These are phyloP conservation scores for Pichia sp. DNA, from an alignment of 1,139 yeast genomes.

Conservation along the genomic window DNA sequence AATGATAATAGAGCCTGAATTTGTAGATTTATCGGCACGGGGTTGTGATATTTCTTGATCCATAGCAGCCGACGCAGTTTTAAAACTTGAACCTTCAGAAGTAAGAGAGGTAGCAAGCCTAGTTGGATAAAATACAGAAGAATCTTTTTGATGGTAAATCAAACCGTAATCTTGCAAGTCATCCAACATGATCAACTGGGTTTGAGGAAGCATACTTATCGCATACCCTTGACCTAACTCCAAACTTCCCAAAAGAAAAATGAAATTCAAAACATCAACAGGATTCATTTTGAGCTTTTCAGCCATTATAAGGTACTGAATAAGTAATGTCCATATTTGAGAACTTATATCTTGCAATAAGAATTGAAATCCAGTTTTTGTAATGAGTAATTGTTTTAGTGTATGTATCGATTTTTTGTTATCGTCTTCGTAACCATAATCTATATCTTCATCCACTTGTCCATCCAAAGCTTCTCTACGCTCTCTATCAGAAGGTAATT, in stretches of 20 bases:
- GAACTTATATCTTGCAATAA: conserved; percentile 87
- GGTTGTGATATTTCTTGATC: conserved; percentile 47
- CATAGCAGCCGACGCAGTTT: conserved; percentile 67
- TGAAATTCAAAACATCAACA: conserved; percentile 89
- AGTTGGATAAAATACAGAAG: conserved; percentile 68
- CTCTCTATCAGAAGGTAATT: conserved; percentile 40
- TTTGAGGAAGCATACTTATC: conserved; percentile 63
- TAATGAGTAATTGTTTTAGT: conserved; percentile 57
- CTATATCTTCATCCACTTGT: conserved; percentile 21
- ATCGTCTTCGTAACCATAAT: conserved; percentile 26
- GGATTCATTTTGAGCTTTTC: conserved; percentile 89
- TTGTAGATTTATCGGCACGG: conserved; percentile 17
- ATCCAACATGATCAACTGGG: conserved; percentile 82
- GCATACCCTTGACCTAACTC: conserved; percentile 88
- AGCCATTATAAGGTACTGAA: conserved; percentile 83
- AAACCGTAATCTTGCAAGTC: conserved; percentile 91
- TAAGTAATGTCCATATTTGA: conserved; percentile 87
- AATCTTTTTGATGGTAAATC: conserved; percentile 50
- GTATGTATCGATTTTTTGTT: conserved; percentile 19
- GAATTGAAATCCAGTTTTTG: conserved; percentile 91
- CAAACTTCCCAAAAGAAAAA: conserved; percentile 87
- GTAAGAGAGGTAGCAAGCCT: conserved; percentile 86
- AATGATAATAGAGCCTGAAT: conserved; percentile 68
- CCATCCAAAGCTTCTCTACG: conserved; percentile 23
- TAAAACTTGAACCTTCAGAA: conserved; percentile 68